Evolutionary conservation across 2,329 filamentous ascomycete genomes (phyloP).

Genomic region (Pyrenophora tritici-repentis): DNA sequence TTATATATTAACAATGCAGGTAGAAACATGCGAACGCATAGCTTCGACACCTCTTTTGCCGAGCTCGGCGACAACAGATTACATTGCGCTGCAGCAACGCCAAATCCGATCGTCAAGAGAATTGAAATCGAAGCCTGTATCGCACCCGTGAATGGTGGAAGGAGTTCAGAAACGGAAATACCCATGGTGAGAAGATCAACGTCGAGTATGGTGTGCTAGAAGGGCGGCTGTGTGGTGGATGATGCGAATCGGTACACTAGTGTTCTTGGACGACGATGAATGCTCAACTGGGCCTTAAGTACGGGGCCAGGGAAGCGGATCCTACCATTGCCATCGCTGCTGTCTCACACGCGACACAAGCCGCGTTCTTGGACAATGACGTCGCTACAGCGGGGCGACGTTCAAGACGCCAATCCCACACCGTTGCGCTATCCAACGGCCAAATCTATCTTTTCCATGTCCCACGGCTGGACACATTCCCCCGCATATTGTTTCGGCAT

Average conservation of each 20-base stretch:
- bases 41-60: slow-evolving; percentile 58
- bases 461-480: background rate
- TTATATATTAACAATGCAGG: slow-evolving; percentile 60
- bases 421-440: slow-evolving; percentile 6
- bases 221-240: background rate
- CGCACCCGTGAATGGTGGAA: slow-evolving; percentile 57
- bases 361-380: slow-evolving; percentile 17
- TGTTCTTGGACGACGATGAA: background rate
- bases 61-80: slow-evolving; percentile 54
- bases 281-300: background rate
- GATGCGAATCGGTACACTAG: slow-evolving; percentile 4
- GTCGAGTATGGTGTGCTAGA: background rate
- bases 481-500: too few relatives aligned
- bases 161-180: slow-evolving; percentile 33
- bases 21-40: slow-evolving; percentile 59
- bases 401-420: slow-evolving; percentile 12
- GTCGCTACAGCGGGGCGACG: slow-evolving; percentile 7
- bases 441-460: background rate
- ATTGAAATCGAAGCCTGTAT: slow-evolving; percentile 61
- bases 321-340: slow-evolving; percentile 4
- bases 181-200: slow-evolving; percentile 23
- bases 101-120: slow-evolving; percentile 59
- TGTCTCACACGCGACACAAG: slow-evolving; percentile 13
- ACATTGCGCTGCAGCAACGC: slow-evolving; percentile 57
- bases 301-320: background rate